Conservation (phyloP, 208 protist genomes). For the Leishmania tropica region DNA sequence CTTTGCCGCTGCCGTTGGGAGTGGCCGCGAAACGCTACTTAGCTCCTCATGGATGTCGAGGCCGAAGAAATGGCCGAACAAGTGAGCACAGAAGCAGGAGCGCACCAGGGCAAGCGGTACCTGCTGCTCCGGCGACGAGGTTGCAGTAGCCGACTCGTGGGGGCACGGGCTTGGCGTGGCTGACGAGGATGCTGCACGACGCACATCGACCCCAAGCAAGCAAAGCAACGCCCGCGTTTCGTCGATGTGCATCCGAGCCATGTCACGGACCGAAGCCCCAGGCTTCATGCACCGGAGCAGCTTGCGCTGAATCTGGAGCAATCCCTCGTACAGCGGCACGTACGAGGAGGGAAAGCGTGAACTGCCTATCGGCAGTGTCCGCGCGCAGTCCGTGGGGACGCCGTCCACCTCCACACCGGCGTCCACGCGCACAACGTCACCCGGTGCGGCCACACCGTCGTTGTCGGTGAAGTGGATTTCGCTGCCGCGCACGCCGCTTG, state of each 20-base stretch:
- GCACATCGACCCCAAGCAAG: conserved; percentile 30
- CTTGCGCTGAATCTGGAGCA: conserved; percentile 45
- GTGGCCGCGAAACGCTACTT: neutral
- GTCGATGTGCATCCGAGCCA: conserved; percentile 37
- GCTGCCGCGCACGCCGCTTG: conserved; percentile 33
- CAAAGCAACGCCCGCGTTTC: conserved; percentile 32
- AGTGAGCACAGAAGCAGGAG: conserved; percentile 59
- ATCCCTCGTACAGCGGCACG: conserved; percentile 33
- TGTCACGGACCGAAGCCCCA: conserved; percentile 27
- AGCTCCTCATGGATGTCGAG: conserved; percentile 61
- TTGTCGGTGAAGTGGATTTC: conserved; percentile 69
- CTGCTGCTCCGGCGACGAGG: conserved; percentile 8
- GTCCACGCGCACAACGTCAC: conserved; percentile 51
- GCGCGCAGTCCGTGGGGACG: conserved; percentile 71
- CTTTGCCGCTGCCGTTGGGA: neutral
- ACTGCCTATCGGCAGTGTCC: conserved; percentile 48
- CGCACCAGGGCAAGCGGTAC: conserved; percentile 30
- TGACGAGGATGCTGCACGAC: neutral
- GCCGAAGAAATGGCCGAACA: conserved; percentile 61
- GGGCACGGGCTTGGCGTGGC: neutral
- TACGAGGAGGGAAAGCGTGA: conserved; percentile 11
- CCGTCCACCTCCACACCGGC: conserved; percentile 49
- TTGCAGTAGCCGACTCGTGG: neutral
- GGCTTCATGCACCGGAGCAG: conserved; percentile 34
- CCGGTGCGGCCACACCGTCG: conserved; percentile 10